Percentiles rank a stretch among this genome's conserved stretches.
Evolutionary conservation across 2,329 filamentous ascomycete genomes (phyloP).

Genomic region (Cephalotrichum gorgonifer): DNA sequence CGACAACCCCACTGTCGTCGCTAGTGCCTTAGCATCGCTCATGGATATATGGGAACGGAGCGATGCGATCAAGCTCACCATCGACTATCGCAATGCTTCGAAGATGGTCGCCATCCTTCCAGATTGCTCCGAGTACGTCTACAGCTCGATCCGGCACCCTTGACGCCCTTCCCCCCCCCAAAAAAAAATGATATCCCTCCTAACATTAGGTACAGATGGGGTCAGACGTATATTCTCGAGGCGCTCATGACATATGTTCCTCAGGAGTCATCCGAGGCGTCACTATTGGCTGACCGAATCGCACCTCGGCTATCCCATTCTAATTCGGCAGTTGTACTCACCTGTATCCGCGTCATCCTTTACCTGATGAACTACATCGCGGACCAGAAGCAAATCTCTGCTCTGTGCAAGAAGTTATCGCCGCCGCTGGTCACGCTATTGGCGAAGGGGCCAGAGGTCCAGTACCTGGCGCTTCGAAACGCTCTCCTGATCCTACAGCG

Average conservation of each 20-base stretch:
- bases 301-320: slow-evolving; percentile 92
- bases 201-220: slow-evolving; percentile 56
- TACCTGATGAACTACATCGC: slow-evolving; percentile 99
- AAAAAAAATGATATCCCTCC: slow-evolving; percentile 7
- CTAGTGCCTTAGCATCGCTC: slow-evolving; percentile 78
- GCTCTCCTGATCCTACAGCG: slow-evolving; percentile 88
- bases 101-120: slow-evolving; percentile 96
- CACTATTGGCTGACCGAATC: slow-evolving; percentile 85
- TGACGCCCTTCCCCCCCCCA: no score
- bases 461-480: slow-evolving; percentile 90
- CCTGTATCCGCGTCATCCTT: slow-evolving; percentile 89
- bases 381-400: slow-evolving; percentile 78
- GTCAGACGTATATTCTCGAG: slow-evolving; percentile 96
- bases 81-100: slow-evolving; percentile 93
- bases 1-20: slow-evolving; percentile 95
- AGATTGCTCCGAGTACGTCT: slow-evolving; percentile 85
- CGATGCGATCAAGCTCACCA: slow-evolving; percentile 94
- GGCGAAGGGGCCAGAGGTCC: slow-evolving; percentile 95
- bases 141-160: background rate
- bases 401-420: slow-evolving; percentile 83
- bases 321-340: slow-evolving; percentile 92
- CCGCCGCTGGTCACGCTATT: slow-evolving; percentile 89
- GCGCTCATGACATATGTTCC: slow-evolving; percentile 97
- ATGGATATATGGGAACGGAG: slow-evolving; percentile 99
- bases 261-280: slow-evolving; percentile 78